phyloP scores from a whole-genome alignment of 169 alveolate species.

The Plasmodium inui region DNA sequence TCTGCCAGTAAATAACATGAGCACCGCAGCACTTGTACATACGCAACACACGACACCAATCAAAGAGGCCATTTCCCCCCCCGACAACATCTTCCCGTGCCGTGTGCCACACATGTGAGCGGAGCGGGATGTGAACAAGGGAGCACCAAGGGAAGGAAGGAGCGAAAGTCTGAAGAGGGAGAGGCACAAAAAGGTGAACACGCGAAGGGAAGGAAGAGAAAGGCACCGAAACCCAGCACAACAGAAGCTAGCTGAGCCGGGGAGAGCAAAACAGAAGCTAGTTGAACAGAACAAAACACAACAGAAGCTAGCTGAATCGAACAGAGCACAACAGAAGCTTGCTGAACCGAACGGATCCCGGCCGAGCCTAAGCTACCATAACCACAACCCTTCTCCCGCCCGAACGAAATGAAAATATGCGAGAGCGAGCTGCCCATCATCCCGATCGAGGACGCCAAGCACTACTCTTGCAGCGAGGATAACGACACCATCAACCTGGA shows the following conservation, averaged over 20 bases:
- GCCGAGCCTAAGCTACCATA: not conserved
- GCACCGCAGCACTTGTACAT: not conserved
- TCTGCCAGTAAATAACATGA: not conserved
- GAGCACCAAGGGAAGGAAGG: not conserved
- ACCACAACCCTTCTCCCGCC: not conserved
- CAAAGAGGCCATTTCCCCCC: not conserved
- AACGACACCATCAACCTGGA: conserved; percentile 67
- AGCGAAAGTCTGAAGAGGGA: not conserved
- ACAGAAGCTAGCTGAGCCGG: not conserved
- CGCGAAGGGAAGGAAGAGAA: not conserved
- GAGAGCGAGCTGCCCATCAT: conserved; percentile 44
- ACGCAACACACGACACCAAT: not conserved
- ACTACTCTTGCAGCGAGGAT: conserved; percentile 55
- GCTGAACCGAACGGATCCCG: not conserved
- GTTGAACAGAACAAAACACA: not conserved
- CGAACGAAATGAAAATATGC: conserved; percentile 15
- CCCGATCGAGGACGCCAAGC: conserved; percentile 55
- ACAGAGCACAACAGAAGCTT: not conserved
- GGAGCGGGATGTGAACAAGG: conserved; percentile 8
- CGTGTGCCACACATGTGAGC: not conserved
- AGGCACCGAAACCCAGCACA: not conserved
- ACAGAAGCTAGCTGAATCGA: not conserved
- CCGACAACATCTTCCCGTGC: not conserved
- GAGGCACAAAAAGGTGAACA: not conserved
- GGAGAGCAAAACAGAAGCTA: not conserved